Evolutionary conservation across 371 early-diverging fungal genomes (phyloP).

Genomic region (Apophysomyces variabilis): DNA sequence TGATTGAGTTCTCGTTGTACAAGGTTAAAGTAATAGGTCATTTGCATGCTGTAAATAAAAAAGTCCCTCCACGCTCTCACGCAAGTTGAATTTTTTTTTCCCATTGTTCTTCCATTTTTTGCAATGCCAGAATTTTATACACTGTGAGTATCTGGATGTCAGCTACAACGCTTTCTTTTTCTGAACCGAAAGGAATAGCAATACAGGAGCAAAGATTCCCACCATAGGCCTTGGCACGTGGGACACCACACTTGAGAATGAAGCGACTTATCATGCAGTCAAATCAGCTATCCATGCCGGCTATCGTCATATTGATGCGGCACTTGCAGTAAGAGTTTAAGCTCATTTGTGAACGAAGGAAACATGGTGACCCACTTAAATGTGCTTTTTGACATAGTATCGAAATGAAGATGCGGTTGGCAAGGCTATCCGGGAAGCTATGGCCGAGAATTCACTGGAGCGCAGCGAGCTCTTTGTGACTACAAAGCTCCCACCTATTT

Average conservation of each 20-base stretch:
- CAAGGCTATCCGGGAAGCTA: conserved; percentile 57
- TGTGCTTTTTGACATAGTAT: conserved; percentile 39
- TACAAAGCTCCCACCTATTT: conserved; percentile 81
- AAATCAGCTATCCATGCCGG: conserved; percentile 47
- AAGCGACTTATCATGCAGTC: conserved; percentile 23
- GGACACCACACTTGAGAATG: conserved; percentile 41
- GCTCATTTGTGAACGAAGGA: not conserved
- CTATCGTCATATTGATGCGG: conserved; percentile 65
- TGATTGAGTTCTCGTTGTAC: not conserved
- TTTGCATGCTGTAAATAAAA: too few species aligned
- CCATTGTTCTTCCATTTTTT: too few species aligned
- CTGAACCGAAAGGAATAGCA: conserved; percentile 21
- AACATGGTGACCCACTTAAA: not conserved
- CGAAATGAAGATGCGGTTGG: conserved; percentile 77
- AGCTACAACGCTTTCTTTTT: not conserved
- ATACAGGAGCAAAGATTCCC: conserved; percentile 51
- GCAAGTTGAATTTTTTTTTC: too few species aligned
- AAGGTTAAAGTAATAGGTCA: too few species aligned
- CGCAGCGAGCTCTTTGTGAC: conserved; percentile 87
- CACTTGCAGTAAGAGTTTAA: conserved; percentile 21
- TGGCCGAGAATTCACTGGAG: conserved; percentile 48
- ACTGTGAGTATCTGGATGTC: too few species aligned
- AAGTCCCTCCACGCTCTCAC: too few species aligned
- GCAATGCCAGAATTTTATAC: too few species aligned
- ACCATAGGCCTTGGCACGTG: conserved; percentile 59